Conservation (phyloP, 176 grass and related monocot genomes). For the Musa acuminata region DNA sequence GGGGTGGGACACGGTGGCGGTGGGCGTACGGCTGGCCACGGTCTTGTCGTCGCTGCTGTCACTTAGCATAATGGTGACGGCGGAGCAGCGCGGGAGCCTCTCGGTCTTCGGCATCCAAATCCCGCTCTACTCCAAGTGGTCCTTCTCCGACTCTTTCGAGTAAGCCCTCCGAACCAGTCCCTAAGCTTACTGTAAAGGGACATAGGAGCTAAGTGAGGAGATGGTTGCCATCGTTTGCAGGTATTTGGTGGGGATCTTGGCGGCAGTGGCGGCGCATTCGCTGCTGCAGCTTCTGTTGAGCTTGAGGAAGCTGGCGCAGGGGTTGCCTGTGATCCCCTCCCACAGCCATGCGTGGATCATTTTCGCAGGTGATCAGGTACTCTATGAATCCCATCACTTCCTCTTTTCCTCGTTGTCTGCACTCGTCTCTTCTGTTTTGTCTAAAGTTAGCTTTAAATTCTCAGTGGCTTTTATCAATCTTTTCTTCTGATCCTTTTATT, state of each 20-base stretch:
- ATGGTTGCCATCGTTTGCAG: conserved; percentile 18
- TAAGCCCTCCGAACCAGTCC: conserved; percentile 22
- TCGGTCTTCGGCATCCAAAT: conserved; percentile 51
- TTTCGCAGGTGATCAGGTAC: conserved; percentile 72
- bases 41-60: conserved; percentile 41
- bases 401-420: background rate
- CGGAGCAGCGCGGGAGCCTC: conserved; percentile 56
- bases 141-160: conserved; percentile 67
- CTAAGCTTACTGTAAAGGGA: background rate
- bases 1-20: conserved; percentile 33
- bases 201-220: too few species aligned
- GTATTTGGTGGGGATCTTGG: conserved; percentile 61
- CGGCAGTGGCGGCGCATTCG: conserved; percentile 48
- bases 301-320: conserved; percentile 45
- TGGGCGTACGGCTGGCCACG: conserved; percentile 29
- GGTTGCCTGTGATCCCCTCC: conserved; percentile 27
- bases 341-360: conserved; percentile 54
- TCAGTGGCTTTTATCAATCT: too few species aligned
- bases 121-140: conserved; percentile 81
- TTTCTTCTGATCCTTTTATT: too few species aligned
- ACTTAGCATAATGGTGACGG: conserved; percentile 46
- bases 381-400: background rate
- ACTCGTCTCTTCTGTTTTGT: too few species aligned
- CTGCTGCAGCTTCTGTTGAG: conserved; percentile 51
- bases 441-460: too few species aligned